Conservation (phyloP, 1,284 basidiomycete genomes). For the Fomitiporia mediterranea region DNA sequence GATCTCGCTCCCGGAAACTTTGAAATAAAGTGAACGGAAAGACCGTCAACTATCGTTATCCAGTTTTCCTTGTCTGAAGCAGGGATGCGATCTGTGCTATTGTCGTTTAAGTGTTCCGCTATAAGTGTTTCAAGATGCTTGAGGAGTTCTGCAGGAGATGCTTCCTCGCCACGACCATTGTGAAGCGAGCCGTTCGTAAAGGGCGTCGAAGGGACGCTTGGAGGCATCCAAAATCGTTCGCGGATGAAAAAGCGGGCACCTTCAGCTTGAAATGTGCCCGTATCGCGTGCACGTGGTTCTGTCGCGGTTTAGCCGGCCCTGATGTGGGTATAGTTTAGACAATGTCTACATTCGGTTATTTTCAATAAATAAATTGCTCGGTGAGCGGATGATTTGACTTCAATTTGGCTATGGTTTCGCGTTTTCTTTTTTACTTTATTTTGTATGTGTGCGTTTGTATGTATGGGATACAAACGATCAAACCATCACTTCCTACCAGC, state of each 20-base stretch:
- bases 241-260: no score
- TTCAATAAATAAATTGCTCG: no score
- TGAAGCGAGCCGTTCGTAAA: slow-evolving; percentile 38
- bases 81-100: slow-evolving; percentile 26
- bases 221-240: slow-evolving; percentile 26
- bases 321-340: neutral
- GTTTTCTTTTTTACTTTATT: no score
- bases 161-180: slow-evolving; percentile 30
- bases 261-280: neutral
- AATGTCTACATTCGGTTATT: no score
- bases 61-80: slow-evolving; percentile 30
- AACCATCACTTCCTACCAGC: slow-evolving; percentile 56
- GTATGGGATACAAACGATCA: neutral
- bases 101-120: slow-evolving; percentile 31
- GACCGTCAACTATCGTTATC: slow-evolving; percentile 42
- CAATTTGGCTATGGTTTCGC: no score
- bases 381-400: no score
- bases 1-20: slow-evolving; percentile 44
- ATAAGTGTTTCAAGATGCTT: slow-evolving; percentile 41
- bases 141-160: slow-evolving; percentile 41
- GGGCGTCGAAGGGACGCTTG: slow-evolving; percentile 30
- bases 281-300: neutral
- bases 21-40: slow-evolving; percentile 48
- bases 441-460: no score
- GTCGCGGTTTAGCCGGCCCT: slow-evolving; percentile 12